Evolutionary conservation across 1,139 yeast species (phyloP), one percentile per base, ranked within the genome.

Genomic region (Diutina mesorugosa): DNA sequence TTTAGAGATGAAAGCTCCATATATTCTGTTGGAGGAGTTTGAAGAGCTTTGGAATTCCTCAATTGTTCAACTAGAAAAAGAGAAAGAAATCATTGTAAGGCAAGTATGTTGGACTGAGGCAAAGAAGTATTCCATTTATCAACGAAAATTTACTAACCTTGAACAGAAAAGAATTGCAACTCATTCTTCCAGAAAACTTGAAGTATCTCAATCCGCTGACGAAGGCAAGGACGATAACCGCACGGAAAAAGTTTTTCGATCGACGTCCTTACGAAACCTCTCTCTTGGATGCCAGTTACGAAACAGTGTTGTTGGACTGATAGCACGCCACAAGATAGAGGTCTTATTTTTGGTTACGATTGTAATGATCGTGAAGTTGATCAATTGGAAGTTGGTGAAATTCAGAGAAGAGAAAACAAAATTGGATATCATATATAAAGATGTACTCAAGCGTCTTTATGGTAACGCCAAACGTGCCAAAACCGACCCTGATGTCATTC

Each of bases 61-160:
- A 9, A 66, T 85, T 9, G 70, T 75, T 54, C 87, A 84, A 62
- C 76, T 91, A 63, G 81, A 82, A 62, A 76, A 79, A 58, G 89
- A 87, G 70, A 85, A 88, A 54, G 95, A 88, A 66, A 80, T 87
- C 68, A 83, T 81, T 74, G 90, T 87, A 85, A 86, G 93, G 90
- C 88, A 84, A 38, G 55, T 53, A 18, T 10, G 16, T 10, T 32
- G 26, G 21, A 18, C 9, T 14, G 41, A 18, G 38, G 7, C 41
- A 35, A 35, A 9, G 41, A 35, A 35, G 14, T 10, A 18, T 26
- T 16, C 46, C 38, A 28, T 2, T 14, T 52, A 30, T n/a, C 16
- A 21, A 29, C 1, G 2, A 28, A 28, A 10, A 4, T 48, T n/a
- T 2, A 47, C 45, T 65, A 66, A 68, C 66, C 66, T 65, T 68